phyloP scores from a whole-genome alignment of 331 rosid species.

The Rhamnella rubrinervis region DNA sequence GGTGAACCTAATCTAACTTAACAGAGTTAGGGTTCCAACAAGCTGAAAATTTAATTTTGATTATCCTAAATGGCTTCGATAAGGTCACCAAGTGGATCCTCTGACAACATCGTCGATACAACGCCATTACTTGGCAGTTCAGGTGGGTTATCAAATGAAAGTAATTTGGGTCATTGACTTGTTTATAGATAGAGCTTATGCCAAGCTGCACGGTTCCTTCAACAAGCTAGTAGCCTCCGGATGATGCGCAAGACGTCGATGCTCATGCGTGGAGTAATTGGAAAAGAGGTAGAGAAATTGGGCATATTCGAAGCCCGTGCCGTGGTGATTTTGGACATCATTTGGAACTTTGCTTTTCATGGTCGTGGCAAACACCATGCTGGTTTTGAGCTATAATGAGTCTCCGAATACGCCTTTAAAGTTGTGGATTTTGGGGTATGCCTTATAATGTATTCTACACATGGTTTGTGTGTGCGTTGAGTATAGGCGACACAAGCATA shows the following conservation, averaged over 20 bases:
- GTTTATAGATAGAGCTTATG: slow-evolving; percentile 72
- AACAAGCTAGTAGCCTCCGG: slow-evolving; percentile 85
- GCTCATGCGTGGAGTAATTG: slow-evolving; percentile 77
- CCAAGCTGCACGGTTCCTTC: slow-evolving; percentile 82
- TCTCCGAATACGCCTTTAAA: slow-evolving; percentile 76
- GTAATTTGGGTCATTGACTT: slow-evolving; percentile 53
- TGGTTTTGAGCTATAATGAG: slow-evolving; percentile 56
- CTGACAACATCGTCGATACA: slow-evolving; percentile 71
- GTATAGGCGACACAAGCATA: slow-evolving; percentile 51
- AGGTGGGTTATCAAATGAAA: slow-evolving; percentile 51
- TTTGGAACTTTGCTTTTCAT: slow-evolving; percentile 88
- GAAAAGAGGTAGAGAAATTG: slow-evolving; percentile 97
- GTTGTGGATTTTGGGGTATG: slow-evolving; percentile 78
- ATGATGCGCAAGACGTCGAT: slow-evolving; percentile 94
- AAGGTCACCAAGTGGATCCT: slow-evolving; percentile 57
- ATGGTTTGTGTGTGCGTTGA: slow-evolving; percentile 76
- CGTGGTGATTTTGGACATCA: slow-evolving; percentile 77
- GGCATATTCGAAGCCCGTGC: slow-evolving; percentile 99
- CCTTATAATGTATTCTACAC: slow-evolving; percentile 77
- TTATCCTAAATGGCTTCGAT: slow-evolving; percentile 42
- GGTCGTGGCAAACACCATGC: slow-evolving; percentile 49
- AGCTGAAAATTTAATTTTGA: neutral
- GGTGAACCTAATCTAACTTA: slow-evolving; percentile 20
- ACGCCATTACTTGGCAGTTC: slow-evolving; percentile 61
- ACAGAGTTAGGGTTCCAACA: slow-evolving; percentile 16